These are phyloP conservation scores for Pisolithus albus DNA, from an alignment of 768 basidiomycete genomes.

Conservation along the genomic window DNA sequence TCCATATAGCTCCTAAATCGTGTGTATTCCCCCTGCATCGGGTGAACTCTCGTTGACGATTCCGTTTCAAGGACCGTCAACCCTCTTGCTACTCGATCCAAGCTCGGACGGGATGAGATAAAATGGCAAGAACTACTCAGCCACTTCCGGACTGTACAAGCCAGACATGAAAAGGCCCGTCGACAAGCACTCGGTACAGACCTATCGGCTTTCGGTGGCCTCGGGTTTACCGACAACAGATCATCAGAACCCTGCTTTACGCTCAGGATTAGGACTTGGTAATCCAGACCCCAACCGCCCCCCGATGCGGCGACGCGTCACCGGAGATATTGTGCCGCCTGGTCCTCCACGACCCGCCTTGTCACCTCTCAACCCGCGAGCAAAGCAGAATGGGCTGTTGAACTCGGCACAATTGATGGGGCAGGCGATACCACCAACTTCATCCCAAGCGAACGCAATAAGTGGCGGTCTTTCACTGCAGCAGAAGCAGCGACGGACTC, in stretches of 20 bases:
- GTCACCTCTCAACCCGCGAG: conserved; percentile 70
- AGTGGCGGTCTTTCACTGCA: conserved; percentile 21
- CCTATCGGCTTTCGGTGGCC: conserved; percentile 42
- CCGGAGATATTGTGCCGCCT: conserved; percentile 34
- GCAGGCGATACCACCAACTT: conserved; percentile 30
- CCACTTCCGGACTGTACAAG: conserved; percentile 88
- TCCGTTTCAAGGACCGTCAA: conserved; percentile 26
- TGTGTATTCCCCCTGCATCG: conserved; percentile 30
- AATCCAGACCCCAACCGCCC: conserved; percentile 29
- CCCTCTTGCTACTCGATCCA: conserved; percentile 56
- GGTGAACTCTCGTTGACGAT: too few species aligned
- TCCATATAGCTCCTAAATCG: conserved; percentile 86
- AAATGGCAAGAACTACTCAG: conserved; percentile 93
- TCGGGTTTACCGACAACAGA: conserved; percentile 31
- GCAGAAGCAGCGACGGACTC: conserved; percentile 36
- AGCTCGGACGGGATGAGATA: conserved; percentile 80
- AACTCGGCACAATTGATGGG: conserved; percentile 28
- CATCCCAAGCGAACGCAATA: conserved; percentile 7
- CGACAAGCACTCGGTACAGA: conserved; percentile 70
- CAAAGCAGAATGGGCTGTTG: conserved; percentile 43
- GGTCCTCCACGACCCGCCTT: conserved; percentile 38
- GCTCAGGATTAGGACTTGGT: conserved; percentile 10
- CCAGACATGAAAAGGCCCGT: conserved; percentile 86
- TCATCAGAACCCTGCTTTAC: conserved; percentile 13
- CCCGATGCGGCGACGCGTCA: conserved; percentile 54